Evolutionary conservation across 2,329 filamentous ascomycete species (phyloP).

Genomic region (Chaetoscypha palmicola): DNA sequence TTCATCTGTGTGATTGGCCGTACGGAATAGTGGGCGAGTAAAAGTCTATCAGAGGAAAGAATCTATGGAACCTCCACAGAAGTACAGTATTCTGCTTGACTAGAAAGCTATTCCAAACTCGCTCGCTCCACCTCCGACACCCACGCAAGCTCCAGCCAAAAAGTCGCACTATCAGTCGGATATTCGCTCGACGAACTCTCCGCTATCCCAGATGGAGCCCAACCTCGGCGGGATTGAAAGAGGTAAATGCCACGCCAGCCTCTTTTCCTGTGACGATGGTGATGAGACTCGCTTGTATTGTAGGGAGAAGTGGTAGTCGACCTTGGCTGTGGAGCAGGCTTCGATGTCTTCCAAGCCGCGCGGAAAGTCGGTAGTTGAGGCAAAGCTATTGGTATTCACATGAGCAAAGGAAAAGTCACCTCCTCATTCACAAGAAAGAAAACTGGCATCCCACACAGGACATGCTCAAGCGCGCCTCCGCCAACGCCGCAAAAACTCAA

Average conservation of each 20-base stretch:
- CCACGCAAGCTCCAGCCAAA: constrained; percentile 1
- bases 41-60: too few relatives aligned
- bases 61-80: too few relatives aligned
- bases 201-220: constrained; percentile 16
- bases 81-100: too few relatives aligned
- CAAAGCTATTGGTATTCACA: constrained; percentile 47
- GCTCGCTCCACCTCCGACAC: background rate
- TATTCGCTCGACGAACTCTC: constrained; percentile 33
- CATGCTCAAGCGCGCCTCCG: constrained; percentile 46
- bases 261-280: too few relatives aligned
- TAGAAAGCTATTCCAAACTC: background rate
- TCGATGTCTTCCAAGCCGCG: constrained; percentile 50
- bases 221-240: constrained; percentile 17
- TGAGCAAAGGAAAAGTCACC: constrained; percentile 7
- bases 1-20: too few relatives aligned
- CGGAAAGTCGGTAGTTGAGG: constrained; percentile 41
- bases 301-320: constrained; percentile 52
- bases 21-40: too few relatives aligned
- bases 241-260: constrained; percentile 1
- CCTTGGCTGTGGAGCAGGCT: constrained; percentile 49
- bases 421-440: too few relatives aligned
- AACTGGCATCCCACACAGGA: constrained; percentile 32
- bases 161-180: constrained; percentile 45
- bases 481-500: constrained; percentile 36
- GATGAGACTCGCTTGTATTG: too few relatives aligned